Base-by-base conservation (phyloP, 768 basidiomycete species). In the Termitomyces titanicus region DNA sequence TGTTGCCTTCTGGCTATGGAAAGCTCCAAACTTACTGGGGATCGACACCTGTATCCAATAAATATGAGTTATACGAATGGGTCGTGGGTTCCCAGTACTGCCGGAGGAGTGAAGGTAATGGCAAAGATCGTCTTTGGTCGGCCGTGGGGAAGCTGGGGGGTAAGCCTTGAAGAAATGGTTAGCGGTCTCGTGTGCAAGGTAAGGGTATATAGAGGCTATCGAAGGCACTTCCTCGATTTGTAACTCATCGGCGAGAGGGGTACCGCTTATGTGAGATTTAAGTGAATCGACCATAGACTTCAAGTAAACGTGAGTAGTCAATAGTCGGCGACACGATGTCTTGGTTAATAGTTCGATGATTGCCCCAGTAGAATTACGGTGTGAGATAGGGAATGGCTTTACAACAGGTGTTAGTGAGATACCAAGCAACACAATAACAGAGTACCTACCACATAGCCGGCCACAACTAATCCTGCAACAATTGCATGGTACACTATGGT, bases 341-440 rank as follows among this genome's bases (percentile, higher is more conserved):
- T 74, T 67, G 44, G 62, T 64, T 46, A 81, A 61, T 33, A 78
- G 62, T 25, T 71, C 62, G 38, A 71, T 59, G 35, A 74, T 63
- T 1, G 69, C 75, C 5, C 65, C 66, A 1, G 75, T 61, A 0
- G 74, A 71, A 51, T 73, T 73, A 3, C 74, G 68, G 27, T 73
- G 72, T 18, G 73, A 76, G 45, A 77, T 77, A 0, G 70, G 69
- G 53, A 72, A 74, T 18, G 75, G 74, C 77, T 77, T 53, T 24
- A 34, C 7, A 12, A 25, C 11, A 37, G 25, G 2, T 29, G 7
- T 51, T 1, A 49, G 25, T 4, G n/a, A 37, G 17, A 9, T 15
- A 44, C 18, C 1, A 29, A n/a, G 18, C 5, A 2, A 11, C 22
- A 22, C 1, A 15, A 20, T 12, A 8, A 47, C 7, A 5, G 2